Conservation (phyloP, 768 basidiomycete species). For the Termitomyces sp. region DNA sequence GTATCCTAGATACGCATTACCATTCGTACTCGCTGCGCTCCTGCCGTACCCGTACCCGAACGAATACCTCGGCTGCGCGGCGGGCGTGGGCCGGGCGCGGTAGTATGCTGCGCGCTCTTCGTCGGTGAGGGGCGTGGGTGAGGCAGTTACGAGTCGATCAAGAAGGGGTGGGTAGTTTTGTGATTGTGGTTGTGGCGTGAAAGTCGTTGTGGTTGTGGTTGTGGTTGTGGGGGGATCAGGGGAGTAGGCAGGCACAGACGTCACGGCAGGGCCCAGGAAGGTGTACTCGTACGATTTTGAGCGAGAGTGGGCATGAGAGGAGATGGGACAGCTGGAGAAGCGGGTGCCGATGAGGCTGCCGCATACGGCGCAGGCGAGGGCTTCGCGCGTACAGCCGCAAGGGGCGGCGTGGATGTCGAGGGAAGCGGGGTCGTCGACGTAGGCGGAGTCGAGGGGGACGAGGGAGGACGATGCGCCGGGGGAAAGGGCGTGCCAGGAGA, state of each 20-base stretch:
- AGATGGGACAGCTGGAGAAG: constrained; percentile 29
- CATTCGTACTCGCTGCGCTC: too few relatives aligned
- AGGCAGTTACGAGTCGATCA: constrained; percentile 30
- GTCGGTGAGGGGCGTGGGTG: constrained; percentile 29
- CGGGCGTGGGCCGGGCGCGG: constrained; percentile 1
- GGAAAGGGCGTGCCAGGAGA: constrained; percentile 52
- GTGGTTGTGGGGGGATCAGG: too few relatives aligned
- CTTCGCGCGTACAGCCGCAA: constrained; percentile 65
- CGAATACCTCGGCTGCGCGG: constrained; percentile 5
- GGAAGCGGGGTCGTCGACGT: constrained; percentile 47
- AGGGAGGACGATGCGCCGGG: constrained; percentile 36
- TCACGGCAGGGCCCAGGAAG: too few relatives aligned
- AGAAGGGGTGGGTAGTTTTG: constrained; percentile 15
- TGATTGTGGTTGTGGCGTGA: not conserved
- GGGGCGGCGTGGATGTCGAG: constrained; percentile 46
- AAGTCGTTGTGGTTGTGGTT: too few relatives aligned
- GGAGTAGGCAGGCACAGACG: too few relatives aligned
- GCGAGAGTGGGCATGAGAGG: constrained; percentile 11
- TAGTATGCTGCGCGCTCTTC: constrained; percentile 18
- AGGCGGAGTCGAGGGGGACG: constrained; percentile 47
- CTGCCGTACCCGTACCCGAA: constrained; percentile 1
- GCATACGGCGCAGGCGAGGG: constrained; percentile 59
- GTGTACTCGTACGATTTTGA: not conserved
- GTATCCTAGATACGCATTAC: too few relatives aligned
- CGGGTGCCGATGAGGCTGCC: constrained; percentile 63